Evolutionary conservation across 75 land plant genomes (phyloP).

Genomic region (Azolla pinnata): DNA sequence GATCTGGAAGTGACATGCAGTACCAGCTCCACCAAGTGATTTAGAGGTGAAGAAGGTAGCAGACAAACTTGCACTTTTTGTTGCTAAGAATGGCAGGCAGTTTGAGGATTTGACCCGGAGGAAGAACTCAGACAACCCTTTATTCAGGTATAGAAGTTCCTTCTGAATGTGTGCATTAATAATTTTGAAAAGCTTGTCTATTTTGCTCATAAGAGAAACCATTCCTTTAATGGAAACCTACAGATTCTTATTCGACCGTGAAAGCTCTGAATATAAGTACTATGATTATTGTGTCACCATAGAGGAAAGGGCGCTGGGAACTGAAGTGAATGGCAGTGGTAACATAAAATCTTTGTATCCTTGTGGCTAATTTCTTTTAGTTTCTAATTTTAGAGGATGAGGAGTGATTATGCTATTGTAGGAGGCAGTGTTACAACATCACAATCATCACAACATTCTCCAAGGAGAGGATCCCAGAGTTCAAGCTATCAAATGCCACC

Average conservation of each 20-base stretch:
- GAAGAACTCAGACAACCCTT: constrained; percentile 89
- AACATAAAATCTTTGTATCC: not conserved
- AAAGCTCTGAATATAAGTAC: constrained; percentile 84
- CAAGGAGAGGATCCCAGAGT: no score
- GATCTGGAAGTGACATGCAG: constrained; percentile 87
- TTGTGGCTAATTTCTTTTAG: not conserved
- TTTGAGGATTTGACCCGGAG: constrained; percentile 89
- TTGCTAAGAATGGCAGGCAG: constrained; percentile 95
- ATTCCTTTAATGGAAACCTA: no score
- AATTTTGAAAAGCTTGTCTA: no score
- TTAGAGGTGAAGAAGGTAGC: constrained; percentile 88
- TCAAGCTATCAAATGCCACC: constrained; percentile 81
- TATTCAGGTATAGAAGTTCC: constrained; percentile 68
- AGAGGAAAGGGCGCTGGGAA: constrained; percentile 60
- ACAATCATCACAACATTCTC: no score
- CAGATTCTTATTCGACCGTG: constrained; percentile 82
- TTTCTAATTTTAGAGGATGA: no score
- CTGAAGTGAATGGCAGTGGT: constrained; percentile 5
- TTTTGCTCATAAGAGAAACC: no score
- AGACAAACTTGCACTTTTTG: constrained; percentile 93
- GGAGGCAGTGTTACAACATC: no score
- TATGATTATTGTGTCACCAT: constrained; percentile 71
- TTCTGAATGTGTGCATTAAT: not conserved
- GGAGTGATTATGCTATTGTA: no score
- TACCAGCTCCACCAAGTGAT: constrained; percentile 72